A percentile compares a stretch with the other conserved stretches of the same genome.
Evolutionary conservation across 2,329 filamentous ascomycete species (phyloP).

Genomic region (Colletotrichum falcatum): DNA sequence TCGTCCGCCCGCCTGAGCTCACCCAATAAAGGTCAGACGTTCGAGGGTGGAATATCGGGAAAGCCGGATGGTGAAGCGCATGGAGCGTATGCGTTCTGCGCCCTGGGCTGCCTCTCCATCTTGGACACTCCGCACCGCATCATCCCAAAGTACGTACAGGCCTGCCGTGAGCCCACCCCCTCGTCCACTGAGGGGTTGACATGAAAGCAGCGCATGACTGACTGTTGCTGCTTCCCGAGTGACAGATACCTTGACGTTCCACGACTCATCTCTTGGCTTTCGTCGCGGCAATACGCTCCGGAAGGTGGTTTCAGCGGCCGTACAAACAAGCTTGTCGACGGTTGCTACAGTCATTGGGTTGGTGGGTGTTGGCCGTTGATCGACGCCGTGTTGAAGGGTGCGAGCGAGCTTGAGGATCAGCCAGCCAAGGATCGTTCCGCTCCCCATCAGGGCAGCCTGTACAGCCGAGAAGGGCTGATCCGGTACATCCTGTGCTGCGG

Average conservation of each 20-base stretch:
- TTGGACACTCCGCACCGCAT: constrained; percentile 81
- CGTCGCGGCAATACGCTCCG: constrained; percentile 87
- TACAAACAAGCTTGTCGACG: constrained; percentile 97
- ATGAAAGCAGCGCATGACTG: constrained; percentile 49
- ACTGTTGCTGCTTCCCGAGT: constrained; percentile 41
- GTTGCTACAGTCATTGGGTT: constrained; percentile 98
- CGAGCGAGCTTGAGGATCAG: constrained; percentile 47
- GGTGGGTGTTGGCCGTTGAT: constrained; percentile 94
- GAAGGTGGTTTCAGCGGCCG: constrained; percentile 94
- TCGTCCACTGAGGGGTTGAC: constrained; percentile 52
- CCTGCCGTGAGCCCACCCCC: constrained; percentile 11
- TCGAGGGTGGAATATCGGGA: constrained; percentile 91
- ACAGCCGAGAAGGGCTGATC: constrained; percentile 85
- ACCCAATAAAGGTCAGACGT: constrained; percentile 78
- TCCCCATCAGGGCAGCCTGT: constrained; percentile 63
- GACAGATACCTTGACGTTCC: constrained; percentile 80
- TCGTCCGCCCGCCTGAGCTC: constrained; percentile 1
- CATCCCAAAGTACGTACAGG: constrained; percentile 73
- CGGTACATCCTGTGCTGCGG: constrained; percentile 92
- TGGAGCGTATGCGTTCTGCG: constrained; percentile 96
- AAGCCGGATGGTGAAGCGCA: constrained; percentile 92
- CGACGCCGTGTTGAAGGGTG: constrained; percentile 78
- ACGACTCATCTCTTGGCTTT: constrained; percentile 86
- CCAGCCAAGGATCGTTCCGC: constrained; percentile 46
- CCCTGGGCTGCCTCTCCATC: constrained; percentile 87